These are phyloP conservation scores for Melaleuca quinquenervia DNA, from an alignment of 345 rosid genomes.

Conservation along the genomic window DNA sequence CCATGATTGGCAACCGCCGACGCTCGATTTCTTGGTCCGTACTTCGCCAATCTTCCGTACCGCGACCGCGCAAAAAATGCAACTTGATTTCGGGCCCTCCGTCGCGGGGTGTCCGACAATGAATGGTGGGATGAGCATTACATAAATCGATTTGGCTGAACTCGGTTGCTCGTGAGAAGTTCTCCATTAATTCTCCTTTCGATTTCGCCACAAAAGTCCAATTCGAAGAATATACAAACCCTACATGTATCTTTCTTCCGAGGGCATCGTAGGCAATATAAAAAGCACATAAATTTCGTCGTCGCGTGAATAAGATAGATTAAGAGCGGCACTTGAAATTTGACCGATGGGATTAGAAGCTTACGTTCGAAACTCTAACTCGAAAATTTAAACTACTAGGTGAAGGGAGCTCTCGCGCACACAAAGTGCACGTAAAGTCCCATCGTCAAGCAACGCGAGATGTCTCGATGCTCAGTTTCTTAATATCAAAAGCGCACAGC, in stretches of 20 bases:
- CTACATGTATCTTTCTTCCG: too few species aligned
- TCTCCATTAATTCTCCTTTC: background rate
- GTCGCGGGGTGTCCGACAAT: background rate
- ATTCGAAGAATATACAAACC: background rate
- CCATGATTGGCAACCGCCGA: background rate
- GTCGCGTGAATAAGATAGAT: background rate
- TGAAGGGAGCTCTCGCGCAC: accelerated
- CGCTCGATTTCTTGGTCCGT: background rate
- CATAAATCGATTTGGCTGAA: background rate
- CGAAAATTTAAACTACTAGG: background rate
- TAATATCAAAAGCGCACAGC: background rate
- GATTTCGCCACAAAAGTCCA: background rate
- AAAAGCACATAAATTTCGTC: too few species aligned
- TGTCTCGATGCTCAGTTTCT: background rate
- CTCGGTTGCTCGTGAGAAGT: background rate
- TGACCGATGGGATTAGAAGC: accelerated
- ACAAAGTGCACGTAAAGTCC: background rate
- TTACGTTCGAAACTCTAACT: too few species aligned
- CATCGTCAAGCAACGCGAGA: background rate
- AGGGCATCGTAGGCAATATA: too few species aligned
- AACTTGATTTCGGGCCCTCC: background rate
- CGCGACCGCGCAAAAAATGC: background rate
- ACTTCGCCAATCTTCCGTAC: background rate
- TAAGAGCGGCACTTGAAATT: background rate
- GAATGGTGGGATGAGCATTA: background rate